phyloP scores from a whole-genome alignment of 371 early-diverging fungal species.

The Lichtheimia hyalospora region DNA sequence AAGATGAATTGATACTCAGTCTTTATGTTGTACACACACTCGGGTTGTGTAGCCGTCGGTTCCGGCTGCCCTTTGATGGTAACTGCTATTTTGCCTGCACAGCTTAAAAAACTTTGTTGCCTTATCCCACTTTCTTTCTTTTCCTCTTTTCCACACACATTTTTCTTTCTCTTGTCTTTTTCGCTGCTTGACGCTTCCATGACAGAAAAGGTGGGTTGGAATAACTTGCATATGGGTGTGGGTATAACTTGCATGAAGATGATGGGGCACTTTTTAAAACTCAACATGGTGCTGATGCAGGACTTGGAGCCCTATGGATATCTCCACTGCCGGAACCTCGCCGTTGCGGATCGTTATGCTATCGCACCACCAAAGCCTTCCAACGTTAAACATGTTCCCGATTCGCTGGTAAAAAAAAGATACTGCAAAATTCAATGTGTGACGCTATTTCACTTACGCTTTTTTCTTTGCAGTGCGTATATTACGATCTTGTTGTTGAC shows the following conservation, averaged over 20 bases:
- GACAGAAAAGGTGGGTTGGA: no score
- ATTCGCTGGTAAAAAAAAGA: conserved; percentile 8
- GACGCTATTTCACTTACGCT: not conserved
- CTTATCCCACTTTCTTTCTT: no score
- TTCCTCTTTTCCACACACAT: no score
- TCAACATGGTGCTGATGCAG: conserved; percentile 26
- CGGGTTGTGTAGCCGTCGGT: no score
- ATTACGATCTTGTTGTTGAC: conserved; percentile 14
- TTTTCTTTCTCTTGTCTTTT: no score
- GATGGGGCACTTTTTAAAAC: conserved; percentile 4
- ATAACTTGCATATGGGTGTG: no score
- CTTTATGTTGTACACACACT: no score
- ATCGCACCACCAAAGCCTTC: not conserved
- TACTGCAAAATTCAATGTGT: not conserved
- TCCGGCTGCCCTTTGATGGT: no score
- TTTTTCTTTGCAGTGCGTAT: conserved; percentile 4
- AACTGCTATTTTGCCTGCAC: not conserved
- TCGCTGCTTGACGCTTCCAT: no score
- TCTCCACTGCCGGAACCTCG: conserved; percentile 6
- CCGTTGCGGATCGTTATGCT: not conserved
- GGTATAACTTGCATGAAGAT: no score
- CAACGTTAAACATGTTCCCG: conserved; percentile 2
- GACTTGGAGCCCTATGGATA: conserved; percentile 8
- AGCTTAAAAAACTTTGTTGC: not conserved
- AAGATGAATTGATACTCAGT: no score